A percentile compares a stretch with the other conserved stretches of the same genome.
These are phyloP conservation scores for Spathaspora arborariae DNA, from an alignment of 805 yeast genomes.

Conservation along the genomic window DNA sequence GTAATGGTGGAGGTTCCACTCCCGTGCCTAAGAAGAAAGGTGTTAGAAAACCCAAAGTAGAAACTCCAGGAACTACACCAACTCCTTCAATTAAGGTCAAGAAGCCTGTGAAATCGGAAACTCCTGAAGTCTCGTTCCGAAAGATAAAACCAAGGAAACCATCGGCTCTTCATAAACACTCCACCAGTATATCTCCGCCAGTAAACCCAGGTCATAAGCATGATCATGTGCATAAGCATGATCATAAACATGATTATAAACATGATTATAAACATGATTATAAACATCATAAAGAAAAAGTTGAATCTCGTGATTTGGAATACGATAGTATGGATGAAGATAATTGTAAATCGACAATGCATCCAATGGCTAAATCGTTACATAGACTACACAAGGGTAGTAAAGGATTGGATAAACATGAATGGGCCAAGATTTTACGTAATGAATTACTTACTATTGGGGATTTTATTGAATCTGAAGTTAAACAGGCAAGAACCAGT, in stretches of 20 bases:
- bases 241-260: not conserved
- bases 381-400: constrained; percentile 66
- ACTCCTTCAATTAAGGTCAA: constrained; percentile 2
- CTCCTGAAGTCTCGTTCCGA: constrained; percentile 6
- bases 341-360: constrained; percentile 56
- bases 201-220: constrained; percentile 1
- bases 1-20: constrained; percentile 8
- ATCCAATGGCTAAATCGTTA: constrained; percentile 65
- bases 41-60: constrained; percentile 13
- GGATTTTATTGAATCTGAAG: constrained; percentile 46
- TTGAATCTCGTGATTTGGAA: constrained; percentile 40
- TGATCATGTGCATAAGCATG: too few relatives aligned
- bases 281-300: not conserved
- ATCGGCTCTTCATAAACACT: not conserved
- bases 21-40: constrained; percentile 14
- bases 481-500: constrained; percentile 8
- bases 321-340: constrained; percentile 79
- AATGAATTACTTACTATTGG: constrained; percentile 71
- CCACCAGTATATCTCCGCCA: not conserved
- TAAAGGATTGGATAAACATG: constrained; percentile 68
- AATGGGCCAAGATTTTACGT: constrained; percentile 70
- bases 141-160: constrained; percentile 7
- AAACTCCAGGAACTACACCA: constrained; percentile 10
- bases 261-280: constrained; percentile 2
- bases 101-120: constrained; percentile 5